Conservation (phyloP, 495 filamentous ascomycete species). For the Cetradonia linearis region DNA sequence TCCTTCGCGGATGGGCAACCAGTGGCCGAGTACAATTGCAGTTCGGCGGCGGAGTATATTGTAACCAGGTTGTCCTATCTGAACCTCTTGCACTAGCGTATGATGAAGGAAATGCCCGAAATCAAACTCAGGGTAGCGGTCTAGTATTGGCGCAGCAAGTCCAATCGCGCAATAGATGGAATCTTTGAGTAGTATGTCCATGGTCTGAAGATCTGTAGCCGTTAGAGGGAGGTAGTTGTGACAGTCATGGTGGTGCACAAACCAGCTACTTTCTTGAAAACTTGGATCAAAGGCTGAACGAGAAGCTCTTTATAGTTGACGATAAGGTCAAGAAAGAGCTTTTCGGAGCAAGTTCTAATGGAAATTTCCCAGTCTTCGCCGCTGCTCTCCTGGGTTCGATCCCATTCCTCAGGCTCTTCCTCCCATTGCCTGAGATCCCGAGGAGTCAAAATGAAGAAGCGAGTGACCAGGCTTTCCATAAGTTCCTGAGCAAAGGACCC, state of each 20-base stretch:
- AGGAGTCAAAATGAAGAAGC: constrained; percentile 79
- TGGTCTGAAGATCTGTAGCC: constrained; percentile 41
- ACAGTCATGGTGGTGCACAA: constrained; percentile 25
- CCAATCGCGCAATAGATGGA: constrained; percentile 90
- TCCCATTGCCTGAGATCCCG: constrained; percentile 83
- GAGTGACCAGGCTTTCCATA: constrained; percentile 72
- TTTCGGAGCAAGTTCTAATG: constrained; percentile 82
- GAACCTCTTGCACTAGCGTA: constrained; percentile 68
- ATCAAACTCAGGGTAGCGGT: constrained; percentile 51
- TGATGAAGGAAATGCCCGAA: constrained; percentile 69
- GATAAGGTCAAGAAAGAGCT: constrained; percentile 83
- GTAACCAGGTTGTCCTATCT: constrained; percentile 62
- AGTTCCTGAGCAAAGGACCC: constrained; percentile 63
- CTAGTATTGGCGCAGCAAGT: constrained; percentile 65
- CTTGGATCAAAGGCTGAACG: constrained; percentile 61
- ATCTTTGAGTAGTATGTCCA: constrained; percentile 75
- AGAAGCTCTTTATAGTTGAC: constrained; percentile 75
- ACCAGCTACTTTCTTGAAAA: constrained; percentile 66
- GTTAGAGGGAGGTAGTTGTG: neutral
- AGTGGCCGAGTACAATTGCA: constrained; percentile 78
- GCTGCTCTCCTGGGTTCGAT: constrained; percentile 66
- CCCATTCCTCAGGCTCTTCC: constrained; percentile 89
- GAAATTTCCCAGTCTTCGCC: constrained; percentile 79
- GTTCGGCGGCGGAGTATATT: constrained; percentile 83
- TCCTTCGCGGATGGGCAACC: constrained; percentile 66